phyloP scores from a whole-genome alignment of 2,329 filamentous ascomycete genomes.

The Fusarium pseudograminearum region DNA sequence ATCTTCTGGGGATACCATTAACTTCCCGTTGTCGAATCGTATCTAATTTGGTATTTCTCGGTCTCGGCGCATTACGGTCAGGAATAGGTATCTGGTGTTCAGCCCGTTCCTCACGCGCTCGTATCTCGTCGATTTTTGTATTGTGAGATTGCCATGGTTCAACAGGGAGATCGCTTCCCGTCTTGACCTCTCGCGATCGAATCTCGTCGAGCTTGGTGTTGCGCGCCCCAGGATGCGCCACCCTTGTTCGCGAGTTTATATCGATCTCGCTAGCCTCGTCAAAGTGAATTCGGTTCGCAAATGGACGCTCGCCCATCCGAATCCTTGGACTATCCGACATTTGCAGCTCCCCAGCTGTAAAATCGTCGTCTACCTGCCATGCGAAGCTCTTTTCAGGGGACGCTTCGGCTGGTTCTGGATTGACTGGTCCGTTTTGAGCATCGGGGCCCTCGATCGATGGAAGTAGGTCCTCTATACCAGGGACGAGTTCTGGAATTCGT shows the following conservation, averaged over 20 bases:
- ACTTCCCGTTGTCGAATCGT: constrained; percentile 61
- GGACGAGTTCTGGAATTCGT: constrained; percentile 54
- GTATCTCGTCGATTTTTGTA: constrained; percentile 54
- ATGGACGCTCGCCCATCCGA: constrained; percentile 53
- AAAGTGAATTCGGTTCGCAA: constrained; percentile 52
- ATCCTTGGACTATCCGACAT: constrained; percentile 68
- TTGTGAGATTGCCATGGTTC: constrained; percentile 40
- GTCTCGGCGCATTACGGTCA: constrained; percentile 47
- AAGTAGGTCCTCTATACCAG: constrained; percentile 55
- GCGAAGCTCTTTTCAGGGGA: constrained; percentile 66
- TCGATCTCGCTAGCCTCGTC: constrained; percentile 49
- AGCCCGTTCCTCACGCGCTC: constrained; percentile 50
- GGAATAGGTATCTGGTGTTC: constrained; percentile 51
- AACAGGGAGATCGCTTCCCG: constrained; percentile 45
- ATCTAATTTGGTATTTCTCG: constrained; percentile 61
- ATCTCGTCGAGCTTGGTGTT: constrained; percentile 63
- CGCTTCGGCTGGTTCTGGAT: constrained; percentile 12
- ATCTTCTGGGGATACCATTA: constrained; percentile 59
- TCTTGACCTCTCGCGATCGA: constrained; percentile 56
- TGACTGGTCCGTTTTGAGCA: constrained; percentile 6
- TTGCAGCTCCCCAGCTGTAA: constrained; percentile 68
- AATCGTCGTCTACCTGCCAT: constrained; percentile 69
- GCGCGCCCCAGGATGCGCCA: constrained; percentile 49
- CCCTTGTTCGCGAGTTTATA: constrained; percentile 47
- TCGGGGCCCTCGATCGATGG: constrained; percentile 50